phyloP scores from a whole-genome alignment of 169 alveolate genomes.

The Fabrea salina region DNA sequence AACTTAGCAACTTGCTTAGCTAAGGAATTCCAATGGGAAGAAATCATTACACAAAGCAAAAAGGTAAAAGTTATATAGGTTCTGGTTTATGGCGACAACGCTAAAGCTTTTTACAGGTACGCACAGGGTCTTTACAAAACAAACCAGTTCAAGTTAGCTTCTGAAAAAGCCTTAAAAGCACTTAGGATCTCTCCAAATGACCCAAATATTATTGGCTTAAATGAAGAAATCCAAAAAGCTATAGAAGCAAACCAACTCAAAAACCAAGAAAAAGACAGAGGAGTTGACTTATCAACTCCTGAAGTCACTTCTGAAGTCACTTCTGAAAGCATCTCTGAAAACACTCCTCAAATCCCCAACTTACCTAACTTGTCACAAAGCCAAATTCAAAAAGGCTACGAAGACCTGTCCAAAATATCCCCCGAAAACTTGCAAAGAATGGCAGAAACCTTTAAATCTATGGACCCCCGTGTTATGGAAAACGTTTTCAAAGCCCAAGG shows the following conservation, averaged over 20 bases:
- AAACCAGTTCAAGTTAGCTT: not conserved
- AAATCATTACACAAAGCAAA: not conserved
- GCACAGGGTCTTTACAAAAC: conserved; percentile 1
- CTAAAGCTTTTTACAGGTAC: conserved; percentile 11
- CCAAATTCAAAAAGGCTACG: not conserved
- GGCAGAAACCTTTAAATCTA: not conserved
- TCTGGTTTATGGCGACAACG: not conserved
- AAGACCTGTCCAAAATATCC: not conserved
- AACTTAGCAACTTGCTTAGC: conserved; percentile 18
- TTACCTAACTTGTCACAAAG: not conserved
- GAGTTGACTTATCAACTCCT: too few relatives aligned
- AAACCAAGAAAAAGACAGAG: not conserved
- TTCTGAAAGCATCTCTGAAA: not conserved
- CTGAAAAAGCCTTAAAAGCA: too few relatives aligned
- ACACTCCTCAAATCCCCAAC: not conserved
- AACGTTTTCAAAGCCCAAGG: conserved; percentile 12
- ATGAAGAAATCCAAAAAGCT: too few relatives aligned
- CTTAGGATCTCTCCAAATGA: too few relatives aligned
- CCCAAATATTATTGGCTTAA: too few relatives aligned
- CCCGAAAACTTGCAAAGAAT: conserved; percentile 17
- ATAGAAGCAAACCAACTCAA: too few relatives aligned
- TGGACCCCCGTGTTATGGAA: conserved; percentile 23
- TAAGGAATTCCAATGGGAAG: not conserved
- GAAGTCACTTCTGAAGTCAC: too few relatives aligned
- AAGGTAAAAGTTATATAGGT: too few relatives aligned